Base-by-base conservation (phyloP, 805 yeast species). In the Teunomyces funiuensis region DNA sequence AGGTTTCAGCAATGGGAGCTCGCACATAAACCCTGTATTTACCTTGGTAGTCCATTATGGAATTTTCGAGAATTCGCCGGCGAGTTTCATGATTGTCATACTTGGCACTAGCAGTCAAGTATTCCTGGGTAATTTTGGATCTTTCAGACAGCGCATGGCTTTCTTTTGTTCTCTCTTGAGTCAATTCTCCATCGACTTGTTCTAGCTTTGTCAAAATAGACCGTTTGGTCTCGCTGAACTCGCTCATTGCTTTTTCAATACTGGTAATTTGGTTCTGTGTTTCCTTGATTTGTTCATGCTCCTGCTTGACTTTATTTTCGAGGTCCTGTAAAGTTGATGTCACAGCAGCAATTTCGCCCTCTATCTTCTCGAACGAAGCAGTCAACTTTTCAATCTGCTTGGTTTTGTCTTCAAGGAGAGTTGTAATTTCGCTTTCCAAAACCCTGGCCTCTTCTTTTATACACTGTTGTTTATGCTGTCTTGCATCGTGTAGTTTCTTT, bases 21-120 rank as follows among this genome's bases (percentile, higher is more conserved):
- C 33, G 11, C 15, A 55, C 48, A 40, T 58, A 63, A 2, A 62
- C 60, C 33, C 72, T 43, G 10, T 52, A 19, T 29, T 49, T 54
- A 0, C 57, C 53, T 37, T 62, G 57, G 38, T 57, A 54, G 18
- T 60, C 56, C 63, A 66, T 54, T 6, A 79, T 78, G 1, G 77
- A 65, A 49, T 77, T 76, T 53, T 79, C 81, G 28, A 79, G 54
- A 7, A 66, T 61, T 47, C 74, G 63, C 42, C 74, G 61, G 22
- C 71, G 63, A 4, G 50, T 52, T 23, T 58, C 60, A 46, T 71
- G 74, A 23, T 58, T 61, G 14, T 60, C 57, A 28, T 63, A 45
- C 44, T 68, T 71, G 3, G 45, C 51, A 14, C 45, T 33, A 11
- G 33, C 30, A 43, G 11, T 9, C 7, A 23, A 13, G 26, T 36